phyloP scores from a whole-genome alignment of 495 filamentous ascomycete genomes.

The Aspergillus bridgeri region DNA sequence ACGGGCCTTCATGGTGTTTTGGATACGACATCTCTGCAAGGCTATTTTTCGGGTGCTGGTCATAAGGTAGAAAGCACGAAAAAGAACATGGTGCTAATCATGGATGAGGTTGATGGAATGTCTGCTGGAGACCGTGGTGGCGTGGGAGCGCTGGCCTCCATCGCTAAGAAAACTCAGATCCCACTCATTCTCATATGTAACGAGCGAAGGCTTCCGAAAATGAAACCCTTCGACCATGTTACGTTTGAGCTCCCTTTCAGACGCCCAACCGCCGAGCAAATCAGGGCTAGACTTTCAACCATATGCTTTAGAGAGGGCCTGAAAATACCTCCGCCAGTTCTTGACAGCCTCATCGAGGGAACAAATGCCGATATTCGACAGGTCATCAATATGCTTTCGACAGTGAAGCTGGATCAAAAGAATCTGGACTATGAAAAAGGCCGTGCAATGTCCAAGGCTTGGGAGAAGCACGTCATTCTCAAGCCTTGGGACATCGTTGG shows the following conservation, averaged over 20 bases:
- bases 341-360: slow-evolving; percentile 93
- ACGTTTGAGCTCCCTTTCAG: slow-evolving; percentile 82
- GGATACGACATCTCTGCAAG: slow-evolving; percentile 87
- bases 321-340: slow-evolving; percentile 79
- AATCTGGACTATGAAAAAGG: slow-evolving; percentile 76
- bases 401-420: slow-evolving; percentile 79
- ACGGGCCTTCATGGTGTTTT: slow-evolving; percentile 79
- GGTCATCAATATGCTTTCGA: slow-evolving; percentile 97
- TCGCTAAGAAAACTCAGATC: slow-evolving; percentile 92
- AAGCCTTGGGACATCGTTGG: slow-evolving; percentile 97
- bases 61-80: slow-evolving; percentile 75
- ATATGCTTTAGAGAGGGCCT: slow-evolving; percentile 90
- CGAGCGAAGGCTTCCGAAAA: slow-evolving; percentile 86
- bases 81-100: slow-evolving; percentile 91
- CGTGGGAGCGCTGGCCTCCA: slow-evolving; percentile 87
- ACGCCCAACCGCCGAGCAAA: slow-evolving; percentile 82
- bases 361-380: slow-evolving; percentile 94
- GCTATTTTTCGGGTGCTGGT: slow-evolving; percentile 84
- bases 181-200: slow-evolving; percentile 98
- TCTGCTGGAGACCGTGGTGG: slow-evolving; percentile 94
- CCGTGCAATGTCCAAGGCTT: slow-evolving; percentile 91
- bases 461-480: slow-evolving; percentile 95
- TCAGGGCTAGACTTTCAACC: slow-evolving; percentile 85
- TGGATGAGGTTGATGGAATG: slow-evolving; percentile 99
- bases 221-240: slow-evolving; percentile 92